Evolutionary conservation across 768 basidiomycete species (phyloP), one percentile per base, ranked within the genome.

Genomic region (Daedalea quercina): DNA sequence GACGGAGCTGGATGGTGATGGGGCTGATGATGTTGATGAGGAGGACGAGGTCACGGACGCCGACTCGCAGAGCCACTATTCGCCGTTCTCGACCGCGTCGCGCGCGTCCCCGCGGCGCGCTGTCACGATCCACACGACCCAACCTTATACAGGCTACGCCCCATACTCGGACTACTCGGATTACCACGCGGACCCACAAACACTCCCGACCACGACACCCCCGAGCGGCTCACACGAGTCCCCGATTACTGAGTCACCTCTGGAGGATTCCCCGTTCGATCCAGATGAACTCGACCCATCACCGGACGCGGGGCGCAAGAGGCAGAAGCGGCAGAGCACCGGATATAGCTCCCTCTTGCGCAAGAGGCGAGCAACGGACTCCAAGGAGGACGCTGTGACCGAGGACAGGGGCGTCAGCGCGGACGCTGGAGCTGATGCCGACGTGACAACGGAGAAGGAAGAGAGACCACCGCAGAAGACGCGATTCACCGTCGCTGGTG

Each of bases 11-110:
- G 55, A 58, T 37, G 60, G 58, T 33, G 37, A 40, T 15, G 15
- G 7, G 17, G 49, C 54, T 19, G 37, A 40, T 15, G 15, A 3
- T 8, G 49, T 54, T 19, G 63, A 66, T 44, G 63, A 58, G 37
- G 65, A 63, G 47, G 55, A 54, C 47, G 48, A 57, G n/a, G 58
- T 61, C 35, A 59, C 61, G 35, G 64, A 62, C 45, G 35, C 44
- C 22, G 53, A 58, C 50, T 57, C 53, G 31, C 53, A 56, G 41
- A 55, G 56, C 13, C 59, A 56, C 44, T 58, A 57, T 41, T 51
- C 48, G 31, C 59, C 56, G 9, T 60, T 60, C 52, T 4, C 28
- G 28, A 31, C 6, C 28, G 54, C 54, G 50, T 55, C 56, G 8
- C 51, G 22, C 34, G 52, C 42, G 19, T 40, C 37, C 59, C 54